phyloP scores from a whole-genome alignment of 208 protist species.

The Trypanosoma platydactyli region DNA sequence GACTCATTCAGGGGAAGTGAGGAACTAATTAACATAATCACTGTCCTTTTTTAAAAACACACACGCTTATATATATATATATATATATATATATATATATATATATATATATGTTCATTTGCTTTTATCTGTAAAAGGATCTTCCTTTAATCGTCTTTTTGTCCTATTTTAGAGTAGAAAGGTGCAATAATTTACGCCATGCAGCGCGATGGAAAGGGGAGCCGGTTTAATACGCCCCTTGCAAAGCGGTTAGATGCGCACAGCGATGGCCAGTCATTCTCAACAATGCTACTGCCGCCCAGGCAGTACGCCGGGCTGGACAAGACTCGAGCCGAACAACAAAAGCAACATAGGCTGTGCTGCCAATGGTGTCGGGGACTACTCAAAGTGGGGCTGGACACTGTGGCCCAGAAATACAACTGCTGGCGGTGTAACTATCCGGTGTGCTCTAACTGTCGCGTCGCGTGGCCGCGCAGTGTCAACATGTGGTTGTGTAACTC shows the following conservation, averaged over 20 bases:
- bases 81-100: conserved; percentile 16
- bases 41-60: conserved; percentile 1
- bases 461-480: neutral
- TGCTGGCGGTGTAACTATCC: conserved; percentile 68
- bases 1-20: neutral
- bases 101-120: conserved; percentile 11
- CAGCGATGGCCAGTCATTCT: neutral
- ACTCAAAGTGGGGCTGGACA: conserved; percentile 27
- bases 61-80: conserved; percentile 16
- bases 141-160: too few relatives aligned
- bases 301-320: neutral
- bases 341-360: conserved; percentile 4
- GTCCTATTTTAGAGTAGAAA: too few relatives aligned
- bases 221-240: conserved; percentile 67
- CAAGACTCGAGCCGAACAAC: neutral
- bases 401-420: conserved; percentile 11
- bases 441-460: conserved; percentile 53
- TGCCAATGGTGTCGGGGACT: conserved; percentile 65
- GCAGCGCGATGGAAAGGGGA: conserved; percentile 72
- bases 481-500: conserved; percentile 58
- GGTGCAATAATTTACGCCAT: conserved; percentile 22
- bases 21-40: too few relatives aligned
- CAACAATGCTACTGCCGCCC: neutral
- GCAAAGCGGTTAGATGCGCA: conserved; percentile 8
- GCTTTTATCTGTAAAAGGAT: conserved; percentile 14